phyloP scores from a whole-genome alignment of 148 eudicot species.

The Selenicereus undatus region DNA sequence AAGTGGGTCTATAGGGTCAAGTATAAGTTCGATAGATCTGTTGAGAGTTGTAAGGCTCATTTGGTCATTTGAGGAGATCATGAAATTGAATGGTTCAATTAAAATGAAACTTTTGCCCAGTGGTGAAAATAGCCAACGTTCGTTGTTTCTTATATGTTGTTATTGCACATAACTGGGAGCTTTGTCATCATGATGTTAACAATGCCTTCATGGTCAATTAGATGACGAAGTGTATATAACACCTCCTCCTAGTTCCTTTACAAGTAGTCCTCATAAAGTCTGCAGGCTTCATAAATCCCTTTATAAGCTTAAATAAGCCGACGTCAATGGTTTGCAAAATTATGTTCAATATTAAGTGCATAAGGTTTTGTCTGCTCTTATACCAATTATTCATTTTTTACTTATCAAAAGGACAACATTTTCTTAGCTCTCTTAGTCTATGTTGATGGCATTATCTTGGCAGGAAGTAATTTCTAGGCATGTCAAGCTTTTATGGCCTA shows the following conservation, averaged over 20 bases:
- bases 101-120: too few relatives aligned
- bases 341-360: background rate
- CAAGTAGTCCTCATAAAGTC: too few relatives aligned
- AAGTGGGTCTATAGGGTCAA: background rate
- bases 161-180: background rate
- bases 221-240: background rate
- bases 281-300: background rate
- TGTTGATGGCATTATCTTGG: too few relatives aligned
- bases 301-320: background rate
- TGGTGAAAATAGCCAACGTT: background rate
- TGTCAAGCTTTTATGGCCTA: too few relatives aligned
- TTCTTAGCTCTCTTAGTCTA: too few relatives aligned
- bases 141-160: background rate
- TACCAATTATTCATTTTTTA: background rate
- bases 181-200: background rate
- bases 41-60: background rate
- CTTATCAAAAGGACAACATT: background rate
- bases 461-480: too few relatives aligned
- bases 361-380: background rate
- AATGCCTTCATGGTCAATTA: background rate
- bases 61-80: background rate
- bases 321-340: background rate
- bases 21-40: background rate
- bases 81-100: too few relatives aligned
- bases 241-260: background rate